These are phyloP conservation scores for Cupressus sempervirens DNA, from an alignment of 75 land plant genomes.

Conservation along the genomic window DNA sequence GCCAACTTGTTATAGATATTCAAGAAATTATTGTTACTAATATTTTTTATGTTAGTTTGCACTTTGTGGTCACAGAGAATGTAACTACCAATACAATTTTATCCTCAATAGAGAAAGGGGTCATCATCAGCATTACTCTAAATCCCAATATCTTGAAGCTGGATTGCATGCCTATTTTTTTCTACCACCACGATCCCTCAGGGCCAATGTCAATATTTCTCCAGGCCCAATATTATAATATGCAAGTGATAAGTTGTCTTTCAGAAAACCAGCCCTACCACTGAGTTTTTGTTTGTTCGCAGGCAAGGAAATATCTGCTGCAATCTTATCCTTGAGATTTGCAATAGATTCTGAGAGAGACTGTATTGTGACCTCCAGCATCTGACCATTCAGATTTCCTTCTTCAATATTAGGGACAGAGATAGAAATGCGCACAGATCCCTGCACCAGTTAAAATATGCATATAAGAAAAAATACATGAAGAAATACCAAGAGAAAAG, in stretches of 20 bases:
- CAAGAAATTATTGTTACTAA: neutral
- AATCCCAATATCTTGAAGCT: neutral
- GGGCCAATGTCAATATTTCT: slow-evolving; percentile 65
- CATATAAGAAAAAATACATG: neutral
- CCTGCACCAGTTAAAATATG: slow-evolving; percentile 33
- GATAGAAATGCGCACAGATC: slow-evolving; percentile 69
- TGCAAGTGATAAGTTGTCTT: slow-evolving; percentile 92
- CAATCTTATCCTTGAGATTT: slow-evolving; percentile 92
- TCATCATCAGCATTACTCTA: neutral
- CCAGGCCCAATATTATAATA: slow-evolving; percentile 85
- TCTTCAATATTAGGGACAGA: slow-evolving; percentile 89
- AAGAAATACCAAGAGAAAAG: neutral
- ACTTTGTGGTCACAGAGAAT: neutral
- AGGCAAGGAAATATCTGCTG: slow-evolving; percentile 84
- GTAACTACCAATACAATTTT: neutral
- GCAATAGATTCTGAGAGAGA: slow-evolving; percentile 81
- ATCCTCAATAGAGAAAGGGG: neutral
- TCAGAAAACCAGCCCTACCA: slow-evolving; percentile 82
- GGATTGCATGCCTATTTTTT: slow-evolving; percentile 39
- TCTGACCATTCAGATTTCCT: slow-evolving; percentile 92
- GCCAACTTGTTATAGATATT: neutral
- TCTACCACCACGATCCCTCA: slow-evolving; percentile 99
- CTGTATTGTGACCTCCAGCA: slow-evolving; percentile 70
- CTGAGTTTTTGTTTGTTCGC: slow-evolving; percentile 96
- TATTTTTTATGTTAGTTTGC: too few relatives aligned